phyloP scores from a whole-genome alignment of 768 basidiomycete genomes.

The Termitomyces sp. region DNA sequence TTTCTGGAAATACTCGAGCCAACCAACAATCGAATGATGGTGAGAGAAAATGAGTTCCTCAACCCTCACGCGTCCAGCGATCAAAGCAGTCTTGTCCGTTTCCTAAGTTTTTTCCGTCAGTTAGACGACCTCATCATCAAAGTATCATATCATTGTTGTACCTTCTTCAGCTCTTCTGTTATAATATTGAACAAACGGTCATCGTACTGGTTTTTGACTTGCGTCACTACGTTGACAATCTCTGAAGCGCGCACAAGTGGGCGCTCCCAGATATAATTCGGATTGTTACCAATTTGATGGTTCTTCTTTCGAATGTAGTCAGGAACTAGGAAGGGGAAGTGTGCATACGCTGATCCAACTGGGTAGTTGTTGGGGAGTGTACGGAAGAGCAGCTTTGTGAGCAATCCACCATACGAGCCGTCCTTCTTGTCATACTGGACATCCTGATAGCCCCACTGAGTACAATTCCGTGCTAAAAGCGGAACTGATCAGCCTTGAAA shows the following conservation, averaged over 20 bases:
- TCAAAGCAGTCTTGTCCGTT: background rate
- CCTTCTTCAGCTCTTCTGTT: conserved; percentile 17
- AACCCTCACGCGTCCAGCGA: conserved; percentile 3
- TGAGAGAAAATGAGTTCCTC: conserved; percentile 8
- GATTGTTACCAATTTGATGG: conserved; percentile 21
- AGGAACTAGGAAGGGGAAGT: conserved; percentile 79
- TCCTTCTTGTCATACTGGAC: conserved; percentile 58
- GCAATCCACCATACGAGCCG: conserved; percentile 71
- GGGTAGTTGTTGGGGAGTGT: conserved; percentile 68
- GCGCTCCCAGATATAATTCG: conserved; percentile 53
- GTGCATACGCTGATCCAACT: conserved; percentile 58
- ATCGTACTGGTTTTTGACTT: conserved; percentile 25
- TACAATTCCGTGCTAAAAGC: conserved; percentile 59
- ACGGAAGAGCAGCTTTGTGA: conserved; percentile 68
- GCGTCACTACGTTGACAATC: conserved; percentile 26
- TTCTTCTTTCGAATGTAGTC: conserved; percentile 33
- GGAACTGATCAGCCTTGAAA: background rate
- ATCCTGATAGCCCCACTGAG: conserved; percentile 75
- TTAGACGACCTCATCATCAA: background rate
- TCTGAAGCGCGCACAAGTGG: conserved; percentile 27
- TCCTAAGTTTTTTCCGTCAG: conserved; percentile 1
- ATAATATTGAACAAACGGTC: conserved; percentile 25
- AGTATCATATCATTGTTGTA: conserved; percentile 1
- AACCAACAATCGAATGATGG: background rate
- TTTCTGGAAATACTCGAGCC: conserved; percentile 25